Evolutionary conservation across 2,329 filamentous ascomycete genomes (phyloP).

Genomic region (Albifimbria verrucaria): DNA sequence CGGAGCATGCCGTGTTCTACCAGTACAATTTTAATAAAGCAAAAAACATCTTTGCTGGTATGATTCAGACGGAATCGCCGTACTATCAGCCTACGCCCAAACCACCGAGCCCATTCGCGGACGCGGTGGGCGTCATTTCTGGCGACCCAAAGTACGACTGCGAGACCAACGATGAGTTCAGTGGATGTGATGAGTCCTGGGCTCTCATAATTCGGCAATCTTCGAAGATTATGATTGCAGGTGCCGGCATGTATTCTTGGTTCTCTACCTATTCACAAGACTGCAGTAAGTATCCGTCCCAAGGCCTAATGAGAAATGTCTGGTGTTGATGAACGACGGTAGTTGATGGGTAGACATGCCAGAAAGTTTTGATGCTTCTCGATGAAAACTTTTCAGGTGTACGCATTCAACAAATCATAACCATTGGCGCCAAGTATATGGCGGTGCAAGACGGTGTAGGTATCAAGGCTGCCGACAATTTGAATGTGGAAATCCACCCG

Average conservation of each 20-base stretch:
- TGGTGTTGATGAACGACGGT: too few relatives aligned
- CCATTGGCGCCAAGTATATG: constrained; percentile 27
- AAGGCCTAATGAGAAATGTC: too few relatives aligned
- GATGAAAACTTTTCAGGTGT: constrained; percentile 17
- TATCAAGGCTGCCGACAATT: constrained; percentile 22
- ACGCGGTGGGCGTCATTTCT: background rate
- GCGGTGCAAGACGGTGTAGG: constrained; percentile 18
- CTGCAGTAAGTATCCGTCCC: background rate
- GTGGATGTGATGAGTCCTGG: constrained; percentile 18
- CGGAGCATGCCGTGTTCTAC: constrained; percentile 48
- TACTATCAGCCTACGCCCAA: constrained; percentile 23
- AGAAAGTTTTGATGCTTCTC: constrained; percentile 17
- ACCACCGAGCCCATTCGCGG: constrained; percentile 16
- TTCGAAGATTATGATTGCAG: background rate
- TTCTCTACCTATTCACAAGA: constrained; percentile 15
- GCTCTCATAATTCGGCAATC: background rate
- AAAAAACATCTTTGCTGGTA: constrained; percentile 50
- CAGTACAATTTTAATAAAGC: constrained; percentile 46
- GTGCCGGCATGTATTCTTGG: background rate
- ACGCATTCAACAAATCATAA: constrained; percentile 22
- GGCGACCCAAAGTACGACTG: background rate
- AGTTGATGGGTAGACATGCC: constrained; percentile 18
- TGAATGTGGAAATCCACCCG: constrained; percentile 23
- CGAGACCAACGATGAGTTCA: background rate
- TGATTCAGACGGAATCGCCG: constrained; percentile 64